These are phyloP conservation scores for Mortierella alpina DNA, from an alignment of 192 early-diverging fungal genomes.

Conservation along the genomic window DNA sequence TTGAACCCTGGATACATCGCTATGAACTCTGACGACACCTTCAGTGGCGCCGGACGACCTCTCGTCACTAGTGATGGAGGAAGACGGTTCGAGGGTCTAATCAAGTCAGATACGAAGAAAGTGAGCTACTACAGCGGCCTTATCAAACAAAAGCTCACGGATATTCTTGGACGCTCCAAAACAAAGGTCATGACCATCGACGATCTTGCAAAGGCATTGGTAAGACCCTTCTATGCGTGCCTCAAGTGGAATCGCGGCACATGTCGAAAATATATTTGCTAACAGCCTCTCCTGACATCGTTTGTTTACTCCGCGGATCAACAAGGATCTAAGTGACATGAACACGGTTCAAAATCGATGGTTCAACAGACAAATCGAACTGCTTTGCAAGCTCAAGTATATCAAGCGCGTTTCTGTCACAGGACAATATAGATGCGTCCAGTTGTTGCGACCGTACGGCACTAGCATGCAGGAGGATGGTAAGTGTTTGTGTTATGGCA, in stretches of 20 bases:
- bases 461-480: slow-evolving; percentile 11
- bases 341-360: slow-evolving; percentile 61
- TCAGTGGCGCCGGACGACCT: slow-evolving; percentile 14
- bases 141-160: slow-evolving; percentile 65
- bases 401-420: slow-evolving; percentile 61
- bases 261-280: background rate
- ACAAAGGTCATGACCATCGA: slow-evolving; percentile 62
- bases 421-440: slow-evolving; percentile 59
- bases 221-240: slow-evolving; percentile 22
- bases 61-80: slow-evolving; percentile 3
- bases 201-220: slow-evolving; percentile 68
- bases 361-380: slow-evolving; percentile 68
- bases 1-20: slow-evolving; percentile 58
- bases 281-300: background rate
- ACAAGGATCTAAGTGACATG: slow-evolving; percentile 50
- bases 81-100: slow-evolving; percentile 22
- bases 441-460: slow-evolving; percentile 55
- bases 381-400: slow-evolving; percentile 58
- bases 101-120: slow-evolving; percentile 27
- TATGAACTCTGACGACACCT: slow-evolving; percentile 45
- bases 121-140: slow-evolving; percentile 66
- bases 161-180: slow-evolving; percentile 62
- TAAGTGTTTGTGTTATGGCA: slow-evolving; percentile 2
- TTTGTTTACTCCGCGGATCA: background rate
- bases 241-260: background rate